A percentile compares a stretch with the other conserved stretches of the same genome.
Evolutionary conservation across 2,329 filamentous ascomycete species (phyloP).

Genomic region (Fusarium mundagurra): DNA sequence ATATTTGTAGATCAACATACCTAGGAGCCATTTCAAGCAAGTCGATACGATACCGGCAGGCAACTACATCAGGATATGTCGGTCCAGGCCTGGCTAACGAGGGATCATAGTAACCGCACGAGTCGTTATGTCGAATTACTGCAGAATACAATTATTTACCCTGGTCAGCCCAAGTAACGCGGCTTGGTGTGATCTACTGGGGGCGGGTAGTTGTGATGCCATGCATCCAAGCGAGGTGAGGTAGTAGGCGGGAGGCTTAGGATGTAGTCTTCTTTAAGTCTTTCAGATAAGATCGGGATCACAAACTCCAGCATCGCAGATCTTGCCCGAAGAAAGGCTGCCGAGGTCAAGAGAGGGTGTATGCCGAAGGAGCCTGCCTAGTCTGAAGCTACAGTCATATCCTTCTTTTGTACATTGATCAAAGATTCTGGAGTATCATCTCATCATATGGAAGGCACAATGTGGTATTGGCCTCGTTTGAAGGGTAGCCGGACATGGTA

Average conservation of each 20-base stretch:
- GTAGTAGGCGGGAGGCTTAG: background rate
- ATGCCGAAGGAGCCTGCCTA: slow-evolving; percentile 1
- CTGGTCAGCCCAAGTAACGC: background rate
- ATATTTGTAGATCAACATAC: slow-evolving; percentile 12
- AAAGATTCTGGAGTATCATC: background rate
- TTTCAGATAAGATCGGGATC: slow-evolving; percentile 5
- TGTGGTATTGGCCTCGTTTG: background rate
- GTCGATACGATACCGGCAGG: background rate
- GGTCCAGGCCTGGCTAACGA: background rate
- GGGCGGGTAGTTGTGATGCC: background rate
- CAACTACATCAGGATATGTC: background rate
- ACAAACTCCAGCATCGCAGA: slow-evolving; percentile 16
- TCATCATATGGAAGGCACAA: background rate
- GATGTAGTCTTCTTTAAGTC: background rate
- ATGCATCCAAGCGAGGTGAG: slow-evolving; percentile 18
- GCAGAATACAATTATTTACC: background rate
- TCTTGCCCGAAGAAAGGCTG: slow-evolving; percentile 31
- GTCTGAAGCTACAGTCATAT: background rate
- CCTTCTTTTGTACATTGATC: background rate
- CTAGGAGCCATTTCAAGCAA: slow-evolving; percentile 9
- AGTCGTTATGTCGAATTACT: slow-evolving; percentile 11
- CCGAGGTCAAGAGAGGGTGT: slow-evolving; percentile 21
- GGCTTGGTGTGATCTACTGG: slow-evolving; percentile 18
- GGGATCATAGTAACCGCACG: slow-evolving; percentile 8
- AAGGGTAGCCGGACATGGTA: background rate